A percentile compares a stretch with the other conserved stretches of the same genome.
These are phyloP conservation scores for Colletotrichum aenigma DNA, from an alignment of 2,329 filamentous ascomycete species.

Conservation along the genomic window DNA sequence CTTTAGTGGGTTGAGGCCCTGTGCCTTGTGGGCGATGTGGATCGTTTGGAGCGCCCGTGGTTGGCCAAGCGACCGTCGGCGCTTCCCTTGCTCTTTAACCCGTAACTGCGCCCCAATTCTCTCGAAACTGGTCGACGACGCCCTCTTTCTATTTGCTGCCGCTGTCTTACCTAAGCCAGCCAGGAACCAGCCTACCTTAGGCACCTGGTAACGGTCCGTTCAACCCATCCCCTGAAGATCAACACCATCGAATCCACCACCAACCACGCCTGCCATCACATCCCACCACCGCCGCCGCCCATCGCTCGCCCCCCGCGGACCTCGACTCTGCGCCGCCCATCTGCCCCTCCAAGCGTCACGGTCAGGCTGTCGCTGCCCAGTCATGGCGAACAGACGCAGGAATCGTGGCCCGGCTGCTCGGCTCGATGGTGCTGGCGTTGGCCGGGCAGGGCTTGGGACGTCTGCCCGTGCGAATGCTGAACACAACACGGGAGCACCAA, in stretches of 20 bases:
- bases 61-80: conserved; percentile 10
- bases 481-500: neutral
- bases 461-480: neutral
- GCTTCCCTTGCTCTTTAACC: neutral
- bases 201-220: neutral
- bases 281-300: neutral
- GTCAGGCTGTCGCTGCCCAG: neutral
- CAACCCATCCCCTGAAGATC: neutral
- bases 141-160: neutral
- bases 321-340: neutral
- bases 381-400: neutral
- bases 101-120: conserved; percentile 3
- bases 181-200: neutral
- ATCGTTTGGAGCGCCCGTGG: neutral
- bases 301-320: neutral
- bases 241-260: neutral
- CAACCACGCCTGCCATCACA: neutral
- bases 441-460: neutral
- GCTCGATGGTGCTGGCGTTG: neutral
- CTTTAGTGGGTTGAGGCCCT: neutral
- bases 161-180: neutral
- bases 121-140: neutral
- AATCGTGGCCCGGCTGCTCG: neutral
- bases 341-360: neutral
- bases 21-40: neutral